Evolutionary conservation across 192 early-diverging fungal species (phyloP), one percentile per base, ranked within the genome.

Genomic region (Entomortierella chlamydospora): DNA sequence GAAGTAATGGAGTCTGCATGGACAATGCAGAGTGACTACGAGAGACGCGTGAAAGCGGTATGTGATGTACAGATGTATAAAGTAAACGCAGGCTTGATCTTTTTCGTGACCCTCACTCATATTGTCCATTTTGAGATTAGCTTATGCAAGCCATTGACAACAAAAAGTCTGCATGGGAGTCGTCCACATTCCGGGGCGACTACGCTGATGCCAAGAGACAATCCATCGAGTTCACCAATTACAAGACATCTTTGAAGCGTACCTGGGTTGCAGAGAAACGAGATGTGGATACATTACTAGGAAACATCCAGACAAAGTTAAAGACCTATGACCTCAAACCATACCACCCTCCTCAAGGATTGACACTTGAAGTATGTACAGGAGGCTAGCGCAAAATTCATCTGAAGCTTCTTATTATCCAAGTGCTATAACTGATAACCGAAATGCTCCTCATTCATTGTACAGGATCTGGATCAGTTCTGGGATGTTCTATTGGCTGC

Each of bases 281-380:
- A 23, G 96, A 98, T 73, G 67, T 99, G 13, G 97, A 97, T 72
- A 92, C 92, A 33, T 82, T 99, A 42, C 84, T 99, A 47, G 93
- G 97, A 23, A 97, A 99, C 72, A 97, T 99, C 70, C 95, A 96
- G 71, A 99, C 96, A 55, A 99, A 99, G 85, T 87, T 96, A 22
- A 95, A 93, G 71, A 99, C 97, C 0, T 99, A 99, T 80, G 94
- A 97, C 55, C 83, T 98, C 52, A 84, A 87, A 30, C 90, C 95
- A 17, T 99, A 97, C 73, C 70, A 83, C 61, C 96, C 97, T 31
- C 94, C 94, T 49, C 68, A 81, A 4, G 96, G 95, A 5, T 72
- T 93, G 39, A 86, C 89, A 6, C 80, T 87, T 22, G 59, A 72
- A 26, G 91, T 92, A 81, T 45, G 51, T 18, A 25, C 30, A 51